These are phyloP conservation scores for Aspergillus vadensis DNA, from an alignment of 2,329 filamentous ascomycete genomes.

Conservation along the genomic window DNA sequence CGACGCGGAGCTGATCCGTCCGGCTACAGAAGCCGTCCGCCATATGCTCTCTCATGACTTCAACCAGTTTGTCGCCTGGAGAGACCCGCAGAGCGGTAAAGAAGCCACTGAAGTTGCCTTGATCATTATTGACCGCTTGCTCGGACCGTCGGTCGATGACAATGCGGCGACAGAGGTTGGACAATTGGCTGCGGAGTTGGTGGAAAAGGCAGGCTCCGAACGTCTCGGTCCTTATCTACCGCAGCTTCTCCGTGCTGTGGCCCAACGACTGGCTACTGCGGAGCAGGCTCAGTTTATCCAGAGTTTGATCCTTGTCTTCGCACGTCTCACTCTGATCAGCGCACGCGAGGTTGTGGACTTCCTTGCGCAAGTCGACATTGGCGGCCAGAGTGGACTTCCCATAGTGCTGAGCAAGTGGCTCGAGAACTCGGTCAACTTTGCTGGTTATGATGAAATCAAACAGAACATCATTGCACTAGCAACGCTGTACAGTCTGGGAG, in stretches of 20 bases:
- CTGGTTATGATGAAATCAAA: constrained; percentile 96
- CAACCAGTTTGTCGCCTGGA: constrained; percentile 85
- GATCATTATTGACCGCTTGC: constrained; percentile 86
- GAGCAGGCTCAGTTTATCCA: constrained; percentile 89
- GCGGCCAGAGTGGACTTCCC: constrained; percentile 73
- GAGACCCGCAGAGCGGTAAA: constrained; percentile 72
- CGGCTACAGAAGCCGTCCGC: constrained; percentile 82
- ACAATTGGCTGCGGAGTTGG: constrained; percentile 87
- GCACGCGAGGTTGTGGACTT: constrained; percentile 91
- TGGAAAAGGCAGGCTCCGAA: constrained; percentile 92
- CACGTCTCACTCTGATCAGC: constrained; percentile 79
- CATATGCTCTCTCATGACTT: constrained; percentile 89
- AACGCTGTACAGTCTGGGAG: constrained; percentile 85
- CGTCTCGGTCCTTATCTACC: constrained; percentile 86
- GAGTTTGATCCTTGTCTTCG: constrained; percentile 92
- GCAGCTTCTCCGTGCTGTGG: constrained; percentile 86
- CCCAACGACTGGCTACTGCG: constrained; percentile 78
- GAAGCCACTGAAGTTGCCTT: constrained; percentile 86
- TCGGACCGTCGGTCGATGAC: constrained; percentile 83
- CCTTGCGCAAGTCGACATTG: constrained; percentile 79
- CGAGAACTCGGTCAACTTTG: constrained; percentile 94
- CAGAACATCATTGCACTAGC: constrained; percentile 95
- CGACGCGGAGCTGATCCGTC: constrained; percentile 87
- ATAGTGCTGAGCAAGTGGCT: constrained; percentile 94
- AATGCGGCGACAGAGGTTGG: constrained; percentile 95